Evolutionary conservation across 2,329 filamentous ascomycete species (phyloP).

Genomic region (Hypoxylon sp.): DNA sequence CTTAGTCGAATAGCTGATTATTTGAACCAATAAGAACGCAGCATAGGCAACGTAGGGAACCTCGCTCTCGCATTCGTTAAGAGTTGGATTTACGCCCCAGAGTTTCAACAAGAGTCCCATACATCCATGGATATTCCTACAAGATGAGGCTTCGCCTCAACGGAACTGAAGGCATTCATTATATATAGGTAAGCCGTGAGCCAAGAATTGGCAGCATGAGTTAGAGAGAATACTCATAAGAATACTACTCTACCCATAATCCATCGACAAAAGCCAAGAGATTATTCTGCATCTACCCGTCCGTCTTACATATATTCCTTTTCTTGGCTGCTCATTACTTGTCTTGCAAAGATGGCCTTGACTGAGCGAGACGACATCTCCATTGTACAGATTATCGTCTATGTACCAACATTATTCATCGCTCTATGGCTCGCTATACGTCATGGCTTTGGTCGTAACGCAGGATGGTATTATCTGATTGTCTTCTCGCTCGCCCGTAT

Average conservation of each 20-base stretch:
- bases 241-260: slow-evolving; percentile 6
- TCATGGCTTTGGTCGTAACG: slow-evolving; percentile 62
- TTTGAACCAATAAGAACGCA: slow-evolving; percentile 19
- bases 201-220: neutral
- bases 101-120: slow-evolving; percentile 13
- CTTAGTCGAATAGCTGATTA: slow-evolving; percentile 27
- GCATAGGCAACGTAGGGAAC: neutral
- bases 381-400: slow-evolving; percentile 61
- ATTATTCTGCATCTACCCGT: neutral
- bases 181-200: slow-evolving; percentile 23
- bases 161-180: neutral
- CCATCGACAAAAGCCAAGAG: slow-evolving; percentile 7
- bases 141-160: slow-evolving; percentile 4
- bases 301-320: slow-evolving; percentile 2
- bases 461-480: slow-evolving; percentile 68
- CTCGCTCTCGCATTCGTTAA: slow-evolving; percentile 34
- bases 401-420: slow-evolving; percentile 56
- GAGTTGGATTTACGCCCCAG: neutral
- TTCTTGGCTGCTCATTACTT: neutral
- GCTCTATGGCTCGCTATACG: slow-evolving; percentile 57
- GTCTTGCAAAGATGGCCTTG: slow-evolving; percentile 45
- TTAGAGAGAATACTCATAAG: slow-evolving; percentile 13
- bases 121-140: slow-evolving; percentile 1
- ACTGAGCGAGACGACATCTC: slow-evolving; percentile 56
- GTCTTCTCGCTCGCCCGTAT: slow-evolving; percentile 67